Conservation (phyloP, 1,139 yeast species). For the Groenewaldozyma auringiensis region DNA sequence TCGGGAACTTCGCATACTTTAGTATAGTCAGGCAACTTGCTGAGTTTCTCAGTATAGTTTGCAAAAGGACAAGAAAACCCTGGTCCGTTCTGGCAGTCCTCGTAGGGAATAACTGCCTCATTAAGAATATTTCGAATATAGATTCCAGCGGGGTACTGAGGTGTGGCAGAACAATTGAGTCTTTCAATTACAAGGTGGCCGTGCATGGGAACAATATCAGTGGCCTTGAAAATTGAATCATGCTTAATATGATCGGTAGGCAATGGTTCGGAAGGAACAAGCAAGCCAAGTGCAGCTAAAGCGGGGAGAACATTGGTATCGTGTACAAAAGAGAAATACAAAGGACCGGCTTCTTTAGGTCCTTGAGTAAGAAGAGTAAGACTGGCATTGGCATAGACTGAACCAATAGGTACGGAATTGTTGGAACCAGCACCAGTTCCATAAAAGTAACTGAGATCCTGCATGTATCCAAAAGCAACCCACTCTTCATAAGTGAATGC, state of each 20-base stretch:
- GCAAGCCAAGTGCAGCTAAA: conserved; percentile 45
- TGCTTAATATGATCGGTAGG: conserved; percentile 33
- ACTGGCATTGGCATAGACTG: conserved; percentile 46
- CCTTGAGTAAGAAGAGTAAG: conserved; percentile 36
- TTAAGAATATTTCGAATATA: conserved; percentile 50
- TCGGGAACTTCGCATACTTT: conserved; percentile 22
- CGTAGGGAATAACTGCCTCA: conserved; percentile 54
- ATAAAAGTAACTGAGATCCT: conserved; percentile 45
- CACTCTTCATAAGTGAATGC: conserved; percentile 51
- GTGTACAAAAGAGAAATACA: conserved; percentile 47
- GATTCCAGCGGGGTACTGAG: conserved; percentile 18
- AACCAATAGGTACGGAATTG: conserved; percentile 39
- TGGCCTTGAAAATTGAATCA: conserved; percentile 40
- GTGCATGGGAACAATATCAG: conserved; percentile 50
- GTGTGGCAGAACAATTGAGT: conserved; percentile 34
- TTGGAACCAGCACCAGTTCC: conserved; percentile 47
- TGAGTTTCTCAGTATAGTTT: conserved; percentile 30
- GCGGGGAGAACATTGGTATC: conserved; percentile 49
- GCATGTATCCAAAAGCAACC: conserved; percentile 40
- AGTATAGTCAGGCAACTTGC: conserved; percentile 15
- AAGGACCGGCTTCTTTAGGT: conserved; percentile 31
- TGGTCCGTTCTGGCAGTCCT: conserved; percentile 49
- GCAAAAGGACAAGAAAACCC: conserved; percentile 50
- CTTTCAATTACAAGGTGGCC: conserved; percentile 49
- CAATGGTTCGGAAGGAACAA: conserved; percentile 34